Evolutionary conservation across 192 early-diverging fungal species (phyloP).

Genomic region (Linnemannia zychae): DNA sequence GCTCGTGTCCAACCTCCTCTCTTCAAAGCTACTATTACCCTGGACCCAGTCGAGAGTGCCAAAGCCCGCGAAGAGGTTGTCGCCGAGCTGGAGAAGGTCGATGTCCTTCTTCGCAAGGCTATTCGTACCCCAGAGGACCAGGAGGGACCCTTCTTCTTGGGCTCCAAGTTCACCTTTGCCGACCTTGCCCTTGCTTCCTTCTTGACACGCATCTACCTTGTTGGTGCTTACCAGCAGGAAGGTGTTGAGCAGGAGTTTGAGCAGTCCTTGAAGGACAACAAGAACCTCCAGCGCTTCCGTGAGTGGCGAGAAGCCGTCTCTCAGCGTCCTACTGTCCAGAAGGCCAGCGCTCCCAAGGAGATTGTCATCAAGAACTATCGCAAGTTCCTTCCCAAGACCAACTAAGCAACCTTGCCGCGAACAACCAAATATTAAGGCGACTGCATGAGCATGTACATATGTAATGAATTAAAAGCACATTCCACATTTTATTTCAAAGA

Average conservation of each 20-base stretch:
- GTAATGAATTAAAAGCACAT: background rate
- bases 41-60: constrained; percentile 18
- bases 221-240: constrained; percentile 7
- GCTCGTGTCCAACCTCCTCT: constrained; percentile 4
- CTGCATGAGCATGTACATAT: constrained; percentile 7
- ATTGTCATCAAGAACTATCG: constrained; percentile 2
- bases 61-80: background rate
- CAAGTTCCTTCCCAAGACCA: constrained; percentile 22
- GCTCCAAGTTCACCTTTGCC: constrained; percentile 57
- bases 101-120: background rate
- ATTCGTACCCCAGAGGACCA: constrained; percentile 15
- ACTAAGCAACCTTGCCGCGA: background rate
- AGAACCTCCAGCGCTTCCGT: constrained; percentile 16
- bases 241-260: constrained; percentile 1
- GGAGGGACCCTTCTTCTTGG: constrained; percentile 62
- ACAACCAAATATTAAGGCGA: background rate
- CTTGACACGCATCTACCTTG: constrained; percentile 42
- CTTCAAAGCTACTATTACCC: constrained; percentile 26
- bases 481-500: background rate
- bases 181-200: constrained; percentile 60
- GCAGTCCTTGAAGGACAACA: constrained; percentile 6
- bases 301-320: constrained; percentile 24
- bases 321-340: constrained; percentile 5
- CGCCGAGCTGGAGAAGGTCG: constrained; percentile 25
- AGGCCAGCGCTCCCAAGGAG: constrained; percentile 8